These are phyloP conservation scores for Arachis stenosperma DNA, from an alignment of 306 rosid species.

Conservation along the genomic window DNA sequence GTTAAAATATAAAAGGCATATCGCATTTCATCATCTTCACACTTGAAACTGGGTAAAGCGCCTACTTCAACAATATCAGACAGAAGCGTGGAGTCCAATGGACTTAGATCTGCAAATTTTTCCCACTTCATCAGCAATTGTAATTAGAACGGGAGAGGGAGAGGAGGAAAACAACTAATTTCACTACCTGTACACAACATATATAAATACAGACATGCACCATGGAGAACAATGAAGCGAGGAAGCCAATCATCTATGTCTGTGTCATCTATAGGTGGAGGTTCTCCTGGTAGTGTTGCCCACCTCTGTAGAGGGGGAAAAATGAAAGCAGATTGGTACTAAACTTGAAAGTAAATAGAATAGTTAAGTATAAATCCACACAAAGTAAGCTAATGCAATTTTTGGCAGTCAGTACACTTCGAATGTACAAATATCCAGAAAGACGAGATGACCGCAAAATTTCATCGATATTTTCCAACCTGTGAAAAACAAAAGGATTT, in stretches of 20 bases:
- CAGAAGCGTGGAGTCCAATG: conserved; percentile 47
- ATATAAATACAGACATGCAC: conserved; percentile 73
- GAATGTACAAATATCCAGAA: conserved; percentile 75
- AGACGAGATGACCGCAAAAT: conserved; percentile 81
- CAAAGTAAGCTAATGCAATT: conserved; percentile 33
- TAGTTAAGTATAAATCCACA: not conserved
- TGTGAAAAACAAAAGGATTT: conserved; percentile 42
- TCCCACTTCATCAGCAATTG: conserved; percentile 30
- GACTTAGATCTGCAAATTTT: conserved; percentile 49
- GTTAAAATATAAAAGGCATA: conserved; percentile 75
- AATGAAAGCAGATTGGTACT: conserved; percentile 24
- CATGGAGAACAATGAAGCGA: conserved; percentile 85
- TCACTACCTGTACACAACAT: conserved; percentile 69
- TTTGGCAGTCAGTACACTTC: conserved; percentile 62
- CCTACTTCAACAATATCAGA: conserved; percentile 76
- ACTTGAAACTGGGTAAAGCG: conserved; percentile 64
- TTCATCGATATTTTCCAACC: conserved; percentile 86
- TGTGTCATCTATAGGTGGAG: conserved; percentile 76
- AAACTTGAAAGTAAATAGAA: conserved; percentile 18
- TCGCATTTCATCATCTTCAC: conserved; percentile 63
- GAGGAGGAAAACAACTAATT: conserved; percentile 25
- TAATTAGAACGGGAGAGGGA: not conserved
- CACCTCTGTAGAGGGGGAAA: conserved; percentile 59
- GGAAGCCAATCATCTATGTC: conserved; percentile 92
- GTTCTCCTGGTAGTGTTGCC: conserved; percentile 84